Base-by-base conservation (phyloP, 805 yeast species). In the Metschnikowia colocasiae region DNA sequence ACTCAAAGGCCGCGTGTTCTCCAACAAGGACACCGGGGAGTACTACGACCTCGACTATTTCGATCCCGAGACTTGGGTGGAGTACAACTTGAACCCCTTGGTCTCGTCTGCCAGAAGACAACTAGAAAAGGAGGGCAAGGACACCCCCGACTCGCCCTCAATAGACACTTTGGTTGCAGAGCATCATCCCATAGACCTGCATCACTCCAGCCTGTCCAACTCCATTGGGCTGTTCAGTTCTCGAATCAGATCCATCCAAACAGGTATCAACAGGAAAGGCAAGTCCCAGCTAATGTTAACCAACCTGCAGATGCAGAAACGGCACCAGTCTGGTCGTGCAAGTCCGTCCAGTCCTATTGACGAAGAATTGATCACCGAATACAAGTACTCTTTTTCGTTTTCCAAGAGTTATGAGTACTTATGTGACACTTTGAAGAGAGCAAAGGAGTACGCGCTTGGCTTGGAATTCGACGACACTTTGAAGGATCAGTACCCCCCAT, bases 31-130 rank as follows among this genome's bases (percentile, higher is more conserved):
- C 19, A 82, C 87, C 0, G 76, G 78, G 29, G 79, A 83, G 53
- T 70, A 73, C 39, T 78, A 79, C 57, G 79, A 79, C 48, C 60
- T 89, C 19, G 96, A 91, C 69, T 87, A 79, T 57, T 91, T 85
- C 59, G 83, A 91, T 57, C 85, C 88, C 1, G 76, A 87, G 7
- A 79, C 80, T 13, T 91, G 97, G 97, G 81, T 79, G 8, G 78
- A 83, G 52, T 82, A 84, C 58, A 81, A 83, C 43, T 65, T 90
- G 33, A 83, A 85, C 26, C 97, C 97, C 0, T 67, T 87, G 41
- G 94, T 88, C 1, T 67, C 79, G 27, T 65, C 60, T 45, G 61
- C 59, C 51, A 57, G 72, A 56, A 64, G 55, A 27, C 41, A 34
- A 15, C 43, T 43, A 23, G 54, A 51, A 25, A 38, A 40, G 12